Evolutionary conservation across 352 stramenopile genomes (phyloP), one percentile per base, ranked within the genome.

Genomic region (Phytophthora parvispora): DNA sequence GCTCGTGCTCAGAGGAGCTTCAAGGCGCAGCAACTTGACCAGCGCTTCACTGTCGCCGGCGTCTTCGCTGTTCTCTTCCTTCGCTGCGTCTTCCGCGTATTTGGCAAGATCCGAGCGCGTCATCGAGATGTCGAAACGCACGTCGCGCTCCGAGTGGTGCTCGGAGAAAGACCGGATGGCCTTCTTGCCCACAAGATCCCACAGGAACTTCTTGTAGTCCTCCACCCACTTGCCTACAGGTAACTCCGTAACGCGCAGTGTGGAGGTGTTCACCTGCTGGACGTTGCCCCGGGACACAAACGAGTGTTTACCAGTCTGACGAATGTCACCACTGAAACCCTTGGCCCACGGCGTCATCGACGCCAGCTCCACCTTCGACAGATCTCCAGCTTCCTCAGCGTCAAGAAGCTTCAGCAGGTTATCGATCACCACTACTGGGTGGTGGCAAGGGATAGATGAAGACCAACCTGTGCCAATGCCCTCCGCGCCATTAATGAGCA

Each of bases 381-480:
- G 63, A 22, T 74, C 29, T 13, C 89, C 74, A 13, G 78, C 67
- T 56, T 98, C 87, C 15, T 77, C 68, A 12, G 74, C 67, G 38
- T 92, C 78, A 3, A 99, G 67, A 18, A 96, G 61, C 45, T 77
- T 80, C 32, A 98, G 70, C 27, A 99, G 68, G 51, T 99, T 99
- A 51, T 97, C 81, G 69, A 99, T 99, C 47, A 99, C 88, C 31
- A 99, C 83, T 20, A 98, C 82, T 6, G 98, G 98, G 71, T 98
- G 86, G 71, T 99, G 98, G 69, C 95, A 99, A 27, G 97, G 97
- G 51, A 99, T 92, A 6, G 79, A 97, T 12, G 96, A 98, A 22
- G 88, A 98, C 97, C 98, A 99, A 22, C 98, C 98, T 1, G 98
- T 99, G 63, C 98, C 98, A 64, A 99, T 99, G 55, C 98, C 98